Conservation (phyloP, 345 rosid genomes). For the Acer negundo region DNA sequence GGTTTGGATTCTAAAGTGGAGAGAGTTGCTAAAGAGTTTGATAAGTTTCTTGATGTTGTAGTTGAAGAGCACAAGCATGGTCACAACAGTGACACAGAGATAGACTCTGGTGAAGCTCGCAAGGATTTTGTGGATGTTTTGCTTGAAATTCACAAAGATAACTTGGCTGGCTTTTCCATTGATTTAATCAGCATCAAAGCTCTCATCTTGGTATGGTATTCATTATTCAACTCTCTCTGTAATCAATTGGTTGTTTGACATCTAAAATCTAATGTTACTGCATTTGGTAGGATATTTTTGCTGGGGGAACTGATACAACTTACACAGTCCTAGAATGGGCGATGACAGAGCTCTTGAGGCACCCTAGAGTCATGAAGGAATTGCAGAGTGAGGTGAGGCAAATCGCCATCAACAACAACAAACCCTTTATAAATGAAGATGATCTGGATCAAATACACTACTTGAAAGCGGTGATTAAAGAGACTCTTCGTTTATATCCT, state of each 20-base stretch:
- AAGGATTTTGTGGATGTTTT: constrained; percentile 35
- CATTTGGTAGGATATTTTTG: constrained; percentile 41
- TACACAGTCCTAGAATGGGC: constrained; percentile 43
- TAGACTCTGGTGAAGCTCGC: not conserved
- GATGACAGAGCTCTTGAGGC: constrained; percentile 42
- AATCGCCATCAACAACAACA: constrained; percentile 6
- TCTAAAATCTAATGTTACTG: not conserved
- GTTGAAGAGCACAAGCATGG: constrained; percentile 16
- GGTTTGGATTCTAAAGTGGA: constrained; percentile 13
- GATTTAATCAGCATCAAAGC: constrained; percentile 39
- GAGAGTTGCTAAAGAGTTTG: constrained; percentile 11
- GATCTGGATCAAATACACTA: constrained; percentile 32
- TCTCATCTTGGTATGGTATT: constrained; percentile 40
- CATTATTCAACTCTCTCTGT: not conserved
- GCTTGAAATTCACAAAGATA: constrained; percentile 36
- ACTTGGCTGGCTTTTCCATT: constrained; percentile 26
- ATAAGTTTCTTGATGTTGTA: constrained; percentile 7
- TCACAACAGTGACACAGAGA: too few species aligned
- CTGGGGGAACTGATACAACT: constrained; percentile 35
- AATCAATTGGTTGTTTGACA: not conserved
- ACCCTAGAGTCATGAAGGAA: constrained; percentile 33
- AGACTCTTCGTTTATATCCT: constrained; percentile 45
- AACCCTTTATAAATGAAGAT: constrained; percentile 23
- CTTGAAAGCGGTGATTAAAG: constrained; percentile 45
- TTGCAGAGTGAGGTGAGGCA: constrained; percentile 34